phyloP scores from a whole-genome alignment of 768 basidiomycete genomes.

The Boletus coccyginus region DNA sequence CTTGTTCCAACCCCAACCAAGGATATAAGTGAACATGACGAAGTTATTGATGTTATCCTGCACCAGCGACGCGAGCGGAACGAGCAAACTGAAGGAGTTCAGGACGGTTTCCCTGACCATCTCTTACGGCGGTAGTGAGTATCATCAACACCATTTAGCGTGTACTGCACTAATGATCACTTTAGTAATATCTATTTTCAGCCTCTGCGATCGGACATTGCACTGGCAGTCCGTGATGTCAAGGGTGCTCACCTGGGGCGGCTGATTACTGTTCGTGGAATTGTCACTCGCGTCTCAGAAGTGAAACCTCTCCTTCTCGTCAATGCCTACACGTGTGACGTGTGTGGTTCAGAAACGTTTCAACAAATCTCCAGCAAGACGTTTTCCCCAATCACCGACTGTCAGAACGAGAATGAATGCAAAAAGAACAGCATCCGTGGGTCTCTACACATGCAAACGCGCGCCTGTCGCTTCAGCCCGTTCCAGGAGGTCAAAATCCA shows the following conservation, averaged over 20 bases:
- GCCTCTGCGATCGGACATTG: conserved; percentile 70
- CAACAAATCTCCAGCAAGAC: conserved; percentile 93
- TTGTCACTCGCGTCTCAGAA: conserved; percentile 97
- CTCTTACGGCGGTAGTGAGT: conserved; percentile 94
- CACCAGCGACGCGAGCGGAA: conserved; percentile 92
- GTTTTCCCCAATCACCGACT: conserved; percentile 86
- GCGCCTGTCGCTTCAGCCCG: conserved; percentile 94
- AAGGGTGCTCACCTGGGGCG: conserved; percentile 83
- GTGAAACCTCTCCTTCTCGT: conserved; percentile 97
- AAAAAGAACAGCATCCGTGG: conserved; percentile 84
- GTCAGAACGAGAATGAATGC: conserved; percentile 84
- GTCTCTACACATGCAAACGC: conserved; percentile 95
- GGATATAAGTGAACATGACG: conserved; percentile 87
- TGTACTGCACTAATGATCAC: conserved; percentile 12
- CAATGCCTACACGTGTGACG: conserved; percentile 97
- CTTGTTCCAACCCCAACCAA: conserved; percentile 86
- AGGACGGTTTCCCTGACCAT: conserved; percentile 85
- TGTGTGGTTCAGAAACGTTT: conserved; percentile 98
- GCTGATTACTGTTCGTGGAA: conserved; percentile 94
- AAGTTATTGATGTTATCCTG: conserved; percentile 95
- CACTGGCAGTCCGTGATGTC: conserved; percentile 90
- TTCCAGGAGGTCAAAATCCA: conserved; percentile 99
- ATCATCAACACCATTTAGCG: background rate
- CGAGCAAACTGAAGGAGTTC: conserved; percentile 68
- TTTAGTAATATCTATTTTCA: conserved; percentile 91